These are phyloP conservation scores for Haplographium delicatum DNA, from an alignment of 495 filamentous ascomycete species.

Conservation along the genomic window DNA sequence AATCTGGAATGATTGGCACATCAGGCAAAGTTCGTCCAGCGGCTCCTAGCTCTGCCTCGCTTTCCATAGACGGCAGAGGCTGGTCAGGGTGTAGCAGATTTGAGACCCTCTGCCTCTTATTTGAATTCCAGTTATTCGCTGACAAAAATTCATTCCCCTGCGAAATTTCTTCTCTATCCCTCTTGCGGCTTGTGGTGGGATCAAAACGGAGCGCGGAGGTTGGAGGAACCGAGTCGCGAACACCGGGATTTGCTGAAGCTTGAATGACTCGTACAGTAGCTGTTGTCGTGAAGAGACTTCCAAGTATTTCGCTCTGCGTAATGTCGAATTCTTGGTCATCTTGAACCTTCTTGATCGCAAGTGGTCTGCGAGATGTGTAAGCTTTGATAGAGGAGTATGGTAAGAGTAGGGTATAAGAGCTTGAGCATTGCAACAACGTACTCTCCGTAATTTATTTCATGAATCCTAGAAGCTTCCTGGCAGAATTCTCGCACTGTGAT, in stretches of 20 bases:
- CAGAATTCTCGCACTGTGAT: conserved; percentile 22
- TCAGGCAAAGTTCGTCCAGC: background rate
- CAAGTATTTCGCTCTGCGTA: conserved; percentile 21
- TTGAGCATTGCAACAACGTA: conserved; percentile 9
- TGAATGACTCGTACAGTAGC: conserved; percentile 21
- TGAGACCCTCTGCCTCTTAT: conserved; percentile 20
- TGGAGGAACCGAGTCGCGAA: conserved; percentile 25
- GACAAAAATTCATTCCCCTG: conserved; percentile 1
- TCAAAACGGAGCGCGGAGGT: conserved; percentile 21
- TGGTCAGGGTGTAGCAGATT: conserved; percentile 22
- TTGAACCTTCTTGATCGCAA: conserved; percentile 26
- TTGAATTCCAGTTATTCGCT: conserved; percentile 7
- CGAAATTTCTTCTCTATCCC: conserved; percentile 12
- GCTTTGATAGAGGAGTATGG: background rate
- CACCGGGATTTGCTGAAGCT: conserved; percentile 4
- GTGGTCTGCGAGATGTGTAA: conserved; percentile 12
- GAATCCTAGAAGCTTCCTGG: conserved; percentile 18
- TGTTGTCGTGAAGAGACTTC: conserved; percentile 14
- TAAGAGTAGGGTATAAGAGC: too few relatives aligned
- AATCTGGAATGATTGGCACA: conserved; percentile 14
- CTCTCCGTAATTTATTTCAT: conserved; percentile 25
- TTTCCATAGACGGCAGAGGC: conserved; percentile 20
- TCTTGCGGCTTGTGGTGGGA: conserved; percentile 14
- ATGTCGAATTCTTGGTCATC: conserved; percentile 26
- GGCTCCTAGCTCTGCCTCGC: background rate